phyloP scores from a whole-genome alignment of 441 rosid genomes.

The Melastoma candidum region DNA sequence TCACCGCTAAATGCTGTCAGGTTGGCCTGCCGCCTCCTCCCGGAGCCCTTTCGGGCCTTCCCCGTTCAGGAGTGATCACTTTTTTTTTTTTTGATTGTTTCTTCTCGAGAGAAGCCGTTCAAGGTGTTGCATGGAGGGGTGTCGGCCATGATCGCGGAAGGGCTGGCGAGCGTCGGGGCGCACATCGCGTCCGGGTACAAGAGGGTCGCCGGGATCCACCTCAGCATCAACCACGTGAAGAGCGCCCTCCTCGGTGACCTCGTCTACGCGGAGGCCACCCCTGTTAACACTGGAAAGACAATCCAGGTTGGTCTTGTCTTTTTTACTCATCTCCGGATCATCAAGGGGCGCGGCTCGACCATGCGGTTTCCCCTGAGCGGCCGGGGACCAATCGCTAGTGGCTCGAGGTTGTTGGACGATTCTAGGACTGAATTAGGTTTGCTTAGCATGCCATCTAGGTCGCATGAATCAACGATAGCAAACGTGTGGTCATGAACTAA shows the following conservation, averaged over 20 bases:
- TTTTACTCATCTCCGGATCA: background rate
- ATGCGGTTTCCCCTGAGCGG: too few relatives aligned
- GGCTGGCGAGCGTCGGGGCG: constrained; percentile 85
- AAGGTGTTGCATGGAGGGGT: constrained; percentile 91
- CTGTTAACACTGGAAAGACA: constrained; percentile 56
- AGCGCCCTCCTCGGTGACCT: constrained; percentile 66
- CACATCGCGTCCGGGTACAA: constrained; percentile 72
- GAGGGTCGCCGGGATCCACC: constrained; percentile 79
- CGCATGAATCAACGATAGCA: too few relatives aligned
- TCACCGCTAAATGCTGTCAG: constrained; percentile 53
- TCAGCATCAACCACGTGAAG: constrained; percentile 68
- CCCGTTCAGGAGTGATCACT: background rate
- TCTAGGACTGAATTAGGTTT: too few relatives aligned
- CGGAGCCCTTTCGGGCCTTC: background rate
- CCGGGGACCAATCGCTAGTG: too few relatives aligned
- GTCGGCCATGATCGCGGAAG: constrained; percentile 77
- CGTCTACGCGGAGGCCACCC: constrained; percentile 64
- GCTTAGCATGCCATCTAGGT: too few relatives aligned
- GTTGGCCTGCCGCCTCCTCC: constrained; percentile 10
- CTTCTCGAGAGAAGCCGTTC: constrained; percentile 44
- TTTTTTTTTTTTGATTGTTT: background rate
- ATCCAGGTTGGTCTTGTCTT: constrained; percentile 38
- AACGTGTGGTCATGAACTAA: too few relatives aligned
- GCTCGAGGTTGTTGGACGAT: too few relatives aligned
- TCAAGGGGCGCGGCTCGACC: too few relatives aligned